Conservation (phyloP, 1,139 yeast genomes). For the Debaryomyces subglobosus region DNA sequence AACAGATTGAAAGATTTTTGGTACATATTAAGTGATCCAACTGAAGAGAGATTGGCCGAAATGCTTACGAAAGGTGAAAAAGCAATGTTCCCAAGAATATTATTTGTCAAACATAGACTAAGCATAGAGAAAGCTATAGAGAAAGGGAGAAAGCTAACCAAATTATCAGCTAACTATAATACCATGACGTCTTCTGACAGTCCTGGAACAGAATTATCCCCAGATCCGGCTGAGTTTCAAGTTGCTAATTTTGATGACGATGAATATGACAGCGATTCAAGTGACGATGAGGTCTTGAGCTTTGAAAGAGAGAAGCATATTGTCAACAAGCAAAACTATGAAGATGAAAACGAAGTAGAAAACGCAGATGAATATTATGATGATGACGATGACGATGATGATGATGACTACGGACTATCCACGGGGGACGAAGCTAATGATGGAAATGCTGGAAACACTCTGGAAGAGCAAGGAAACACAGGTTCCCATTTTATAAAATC, state of each 20-base stretch:
- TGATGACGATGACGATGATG: conserved; percentile 4
- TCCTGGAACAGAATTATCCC: background rate
- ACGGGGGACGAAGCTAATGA: conserved; percentile 11
- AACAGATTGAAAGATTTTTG: conserved; percentile 60
- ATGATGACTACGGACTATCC: background rate
- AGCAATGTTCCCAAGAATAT: conserved; percentile 66
- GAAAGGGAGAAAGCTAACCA: conserved; percentile 41
- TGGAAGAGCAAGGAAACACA: background rate
- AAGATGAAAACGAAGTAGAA: conserved; percentile 16
- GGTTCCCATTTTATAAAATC: conserved; percentile 2
- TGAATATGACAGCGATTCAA: conserved; percentile 15
- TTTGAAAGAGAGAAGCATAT: background rate
- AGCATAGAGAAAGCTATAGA: conserved; percentile 67
- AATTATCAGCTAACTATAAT: conserved; percentile 15
- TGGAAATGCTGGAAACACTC: conserved; percentile 1
- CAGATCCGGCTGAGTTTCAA: conserved; percentile 12
- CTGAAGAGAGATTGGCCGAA: conserved; percentile 54
- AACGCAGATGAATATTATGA: conserved; percentile 13
- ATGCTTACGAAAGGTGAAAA: conserved; percentile 67
- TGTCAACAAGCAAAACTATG: conserved; percentile 14
- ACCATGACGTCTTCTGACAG: background rate
- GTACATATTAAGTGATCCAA: conserved; percentile 71
- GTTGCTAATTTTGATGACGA: conserved; percentile 17
- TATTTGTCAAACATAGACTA: conserved; percentile 65
- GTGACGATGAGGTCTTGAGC: conserved; percentile 6